phyloP scores from a whole-genome alignment of 352 stramenopile genomes.

The Pythium monospermum region DNA sequence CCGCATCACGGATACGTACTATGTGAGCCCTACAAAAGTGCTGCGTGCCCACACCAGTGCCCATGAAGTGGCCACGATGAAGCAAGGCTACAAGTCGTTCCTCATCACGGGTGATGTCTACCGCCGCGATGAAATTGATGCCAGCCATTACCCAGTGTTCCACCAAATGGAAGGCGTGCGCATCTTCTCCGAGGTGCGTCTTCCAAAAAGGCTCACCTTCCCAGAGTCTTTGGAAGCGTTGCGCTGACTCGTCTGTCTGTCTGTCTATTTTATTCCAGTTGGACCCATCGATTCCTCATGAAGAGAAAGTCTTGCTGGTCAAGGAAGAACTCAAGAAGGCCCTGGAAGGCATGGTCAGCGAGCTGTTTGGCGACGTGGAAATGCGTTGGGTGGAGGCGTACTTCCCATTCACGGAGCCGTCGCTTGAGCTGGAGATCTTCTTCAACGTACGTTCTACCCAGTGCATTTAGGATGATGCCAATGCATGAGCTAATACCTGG shows the following conservation, averaged over 20 bases:
- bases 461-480: too few relatives aligned
- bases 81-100: slow-evolving; percentile 87
- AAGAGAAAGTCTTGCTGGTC: slow-evolving; percentile 77
- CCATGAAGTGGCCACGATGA: slow-evolving; percentile 91
- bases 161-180: slow-evolving; percentile 98
- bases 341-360: slow-evolving; percentile 92
- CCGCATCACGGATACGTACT: slow-evolving; percentile 88
- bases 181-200: slow-evolving; percentile 86
- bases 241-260: not conserved
- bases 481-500: too few relatives aligned
- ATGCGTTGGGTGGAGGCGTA: slow-evolving; percentile 98
- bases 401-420: slow-evolving; percentile 99
- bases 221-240: not conserved
- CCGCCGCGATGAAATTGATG: slow-evolving; percentile 98
- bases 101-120: slow-evolving; percentile 95
- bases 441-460: slow-evolving; percentile 85
- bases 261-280: slow-evolving; percentile 23
- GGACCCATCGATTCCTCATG: slow-evolving; percentile 39
- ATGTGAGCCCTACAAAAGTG: slow-evolving; percentile 76
- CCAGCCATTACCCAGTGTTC: slow-evolving; percentile 99
- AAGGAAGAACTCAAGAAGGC: slow-evolving; percentile 93
- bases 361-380: slow-evolving; percentile 91
- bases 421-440: slow-evolving; percentile 98
- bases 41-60: slow-evolving; percentile 90
- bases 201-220: not conserved